Conservation (phyloP, 1,284 basidiomycete species). For the Rhodotorula sp. region DNA sequence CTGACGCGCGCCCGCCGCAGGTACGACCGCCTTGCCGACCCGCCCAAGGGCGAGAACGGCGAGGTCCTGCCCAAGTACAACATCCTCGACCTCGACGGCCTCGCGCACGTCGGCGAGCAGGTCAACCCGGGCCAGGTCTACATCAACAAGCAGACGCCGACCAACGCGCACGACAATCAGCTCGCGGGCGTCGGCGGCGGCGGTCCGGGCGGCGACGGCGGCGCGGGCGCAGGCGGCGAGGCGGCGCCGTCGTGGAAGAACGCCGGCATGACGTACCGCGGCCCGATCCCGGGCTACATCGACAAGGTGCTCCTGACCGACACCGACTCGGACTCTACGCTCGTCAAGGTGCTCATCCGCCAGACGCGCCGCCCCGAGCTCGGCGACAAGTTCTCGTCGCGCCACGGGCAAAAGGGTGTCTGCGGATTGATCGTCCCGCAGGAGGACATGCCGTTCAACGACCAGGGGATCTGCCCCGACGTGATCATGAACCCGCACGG, state of each 20-base stretch:
- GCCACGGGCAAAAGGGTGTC: slow-evolving; percentile 99
- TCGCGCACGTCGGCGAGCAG: slow-evolving; percentile 91
- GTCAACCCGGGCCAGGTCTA: slow-evolving; percentile 92
- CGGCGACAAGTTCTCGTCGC: slow-evolving; percentile 97
- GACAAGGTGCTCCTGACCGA: slow-evolving; percentile 98
- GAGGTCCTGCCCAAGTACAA: slow-evolving; percentile 77
- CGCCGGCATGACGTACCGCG: slow-evolving; percentile 85
- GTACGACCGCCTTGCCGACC: slow-evolving; percentile 90
- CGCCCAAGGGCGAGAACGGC: slow-evolving; percentile 74
- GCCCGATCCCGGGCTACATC: slow-evolving; percentile 86
- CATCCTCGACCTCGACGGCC: slow-evolving; percentile 86
- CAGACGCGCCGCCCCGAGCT: slow-evolving; percentile 95
- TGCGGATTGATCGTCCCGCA: slow-evolving; percentile 98
- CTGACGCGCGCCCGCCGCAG: slow-evolving; percentile 52
- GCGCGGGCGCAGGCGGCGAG: slow-evolving; percentile 58
- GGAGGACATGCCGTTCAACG: slow-evolving; percentile 99
- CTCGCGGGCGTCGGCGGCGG: slow-evolving; percentile 9
- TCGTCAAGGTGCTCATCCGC: slow-evolving; percentile 97
- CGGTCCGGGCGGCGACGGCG: slow-evolving; percentile 40
- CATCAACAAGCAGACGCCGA: slow-evolving; percentile 94
- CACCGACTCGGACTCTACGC: slow-evolving; percentile 87
- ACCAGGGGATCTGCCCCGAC: slow-evolving; percentile 89
- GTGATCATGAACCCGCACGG: slow-evolving; percentile 99
- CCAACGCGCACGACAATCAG: slow-evolving; percentile 70
- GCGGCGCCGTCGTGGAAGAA: slow-evolving; percentile 69